Evolutionary conservation across 441 rosid genomes (phyloP).

Genomic region (Daphne laureola): DNA sequence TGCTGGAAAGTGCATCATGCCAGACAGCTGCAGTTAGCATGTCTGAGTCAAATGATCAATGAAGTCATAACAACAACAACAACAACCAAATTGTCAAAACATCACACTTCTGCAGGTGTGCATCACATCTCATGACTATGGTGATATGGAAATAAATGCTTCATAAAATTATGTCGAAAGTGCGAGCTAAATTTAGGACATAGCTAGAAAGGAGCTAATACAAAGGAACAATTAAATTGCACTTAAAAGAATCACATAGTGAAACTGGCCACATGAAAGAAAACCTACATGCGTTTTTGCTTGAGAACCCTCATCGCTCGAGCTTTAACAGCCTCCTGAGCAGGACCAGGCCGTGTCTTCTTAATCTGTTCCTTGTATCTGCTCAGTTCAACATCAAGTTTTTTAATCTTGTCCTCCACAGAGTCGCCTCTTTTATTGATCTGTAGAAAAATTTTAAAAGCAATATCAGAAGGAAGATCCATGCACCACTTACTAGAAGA

Average conservation of each 20-base stretch:
- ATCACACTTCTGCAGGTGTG: too few relatives aligned
- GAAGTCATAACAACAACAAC: too few relatives aligned
- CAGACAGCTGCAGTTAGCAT: too few relatives aligned
- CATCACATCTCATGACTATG: too few relatives aligned
- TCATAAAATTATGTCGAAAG: too few relatives aligned
- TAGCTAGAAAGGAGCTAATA: neutral
- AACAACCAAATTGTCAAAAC: too few relatives aligned
- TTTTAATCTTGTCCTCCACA: conserved; percentile 83
- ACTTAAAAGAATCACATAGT: neutral
- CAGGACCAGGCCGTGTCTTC: conserved; percentile 80
- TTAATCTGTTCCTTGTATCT: conserved; percentile 78
- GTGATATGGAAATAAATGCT: too few relatives aligned
- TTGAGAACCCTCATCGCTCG: conserved; percentile 91
- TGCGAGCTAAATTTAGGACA: too few relatives aligned
- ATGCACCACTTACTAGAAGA: too few relatives aligned
- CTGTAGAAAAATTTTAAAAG: conserved; percentile 23
- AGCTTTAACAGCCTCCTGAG: conserved; percentile 86
- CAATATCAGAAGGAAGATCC: too few relatives aligned
- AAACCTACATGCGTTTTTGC: conserved; percentile 79
- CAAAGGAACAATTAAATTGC: neutral
- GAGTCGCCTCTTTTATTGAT: conserved; percentile 85
- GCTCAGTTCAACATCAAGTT: conserved; percentile 67
- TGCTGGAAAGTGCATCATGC: too few relatives aligned
- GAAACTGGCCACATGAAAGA: neutral
- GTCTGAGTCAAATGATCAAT: too few relatives aligned